Base-by-base conservation (phyloP, 192 early-diverging fungal genomes). In the Coemansia sp. region DNA sequence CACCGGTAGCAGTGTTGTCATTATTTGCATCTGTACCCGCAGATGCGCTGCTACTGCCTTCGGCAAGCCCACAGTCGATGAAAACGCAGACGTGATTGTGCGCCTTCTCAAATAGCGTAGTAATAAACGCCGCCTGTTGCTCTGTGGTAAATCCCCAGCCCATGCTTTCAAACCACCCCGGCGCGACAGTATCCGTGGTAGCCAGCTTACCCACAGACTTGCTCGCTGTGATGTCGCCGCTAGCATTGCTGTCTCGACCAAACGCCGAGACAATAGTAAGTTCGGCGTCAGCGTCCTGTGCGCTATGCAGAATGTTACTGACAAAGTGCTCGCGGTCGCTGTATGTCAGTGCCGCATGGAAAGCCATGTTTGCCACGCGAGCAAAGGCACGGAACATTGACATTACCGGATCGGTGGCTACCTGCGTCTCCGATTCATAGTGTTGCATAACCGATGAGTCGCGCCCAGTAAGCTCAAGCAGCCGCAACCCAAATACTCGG, bases 341-440 rank as follows among this genome's bases (percentile, higher is more conserved):
- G 26, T 94, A 74, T 18, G 73, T 73, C 53, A 97, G 71, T 7
- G 83, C 72, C 3, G 90, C 84, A 7, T 79, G 73, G 30, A 95
- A 74, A 1, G 68, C 68, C 49, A 94, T 83, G 10, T 85, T 80
- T 71, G 87, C 89, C 10, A 95, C 76, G 28, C 83, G 86, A 22
- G 88, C 90, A 78, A 96, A 93, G 0, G 91, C 89, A 2, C 90
- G 74, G 72, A 97, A 89, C 41, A 94, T 88, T 30, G 85, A 90
- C 70, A 97, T 73, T 14, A 93, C 82, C 0, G 93, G 85, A 62
- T 96, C 95, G 7, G 75, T 71, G 4, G 82, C 74, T 8, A 88
- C 58, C 9, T 87, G 92, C 26, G 84, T 74, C 44, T 76, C 80
- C 0, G 78, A 71, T 54, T 94, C 89, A 19, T 84, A 71, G n/a